Percentiles rank a stretch among this genome's conserved stretches.
Evolutionary conservation across 495 filamentous ascomycete species (phyloP).

Genomic region (Parachaetomium inaequale): DNA sequence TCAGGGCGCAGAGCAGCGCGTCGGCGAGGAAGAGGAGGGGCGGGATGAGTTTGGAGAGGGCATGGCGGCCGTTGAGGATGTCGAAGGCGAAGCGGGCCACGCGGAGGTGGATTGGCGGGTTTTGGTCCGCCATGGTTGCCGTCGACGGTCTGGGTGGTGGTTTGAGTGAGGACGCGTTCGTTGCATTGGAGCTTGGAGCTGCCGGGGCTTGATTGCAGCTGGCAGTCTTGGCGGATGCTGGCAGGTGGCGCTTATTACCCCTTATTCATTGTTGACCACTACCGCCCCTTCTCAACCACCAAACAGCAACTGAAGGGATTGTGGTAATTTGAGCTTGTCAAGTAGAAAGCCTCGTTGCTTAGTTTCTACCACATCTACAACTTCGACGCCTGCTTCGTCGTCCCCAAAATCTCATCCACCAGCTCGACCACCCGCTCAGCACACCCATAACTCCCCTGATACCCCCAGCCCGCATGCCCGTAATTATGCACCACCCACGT

Average conservation of each 20-base stretch:
- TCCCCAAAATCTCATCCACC: constrained; percentile 55
- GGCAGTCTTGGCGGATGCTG: not conserved
- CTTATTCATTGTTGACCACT: too few species aligned
- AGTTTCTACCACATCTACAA: constrained; percentile 1
- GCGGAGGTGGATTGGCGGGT: constrained; percentile 14
- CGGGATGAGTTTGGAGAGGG: constrained; percentile 41
- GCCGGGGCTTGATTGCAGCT: not conserved
- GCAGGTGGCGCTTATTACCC: too few species aligned
- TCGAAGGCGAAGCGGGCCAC: constrained; percentile 31
- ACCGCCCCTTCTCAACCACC: too few species aligned
- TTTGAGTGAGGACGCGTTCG: constrained; percentile 20
- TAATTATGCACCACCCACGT: constrained; percentile 89
- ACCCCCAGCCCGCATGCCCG: constrained; percentile 90
- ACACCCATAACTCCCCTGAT: constrained; percentile 86
- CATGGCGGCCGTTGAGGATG: constrained; percentile 41
- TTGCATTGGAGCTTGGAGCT: not conserved
- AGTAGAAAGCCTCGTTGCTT: too few species aligned
- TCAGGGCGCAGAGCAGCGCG: constrained; percentile 63
- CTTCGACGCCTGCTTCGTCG: constrained; percentile 18
- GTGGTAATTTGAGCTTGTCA: not conserved
- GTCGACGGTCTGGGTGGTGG: constrained; percentile 6
- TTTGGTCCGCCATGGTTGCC: constrained; percentile 15
- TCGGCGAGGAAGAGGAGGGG: constrained; percentile 71
- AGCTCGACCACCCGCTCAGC: constrained; percentile 64
- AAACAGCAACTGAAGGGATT: not conserved